phyloP scores from a whole-genome alignment of 2,329 filamentous ascomycete genomes.

The Epichloe coenophiala region DNA sequence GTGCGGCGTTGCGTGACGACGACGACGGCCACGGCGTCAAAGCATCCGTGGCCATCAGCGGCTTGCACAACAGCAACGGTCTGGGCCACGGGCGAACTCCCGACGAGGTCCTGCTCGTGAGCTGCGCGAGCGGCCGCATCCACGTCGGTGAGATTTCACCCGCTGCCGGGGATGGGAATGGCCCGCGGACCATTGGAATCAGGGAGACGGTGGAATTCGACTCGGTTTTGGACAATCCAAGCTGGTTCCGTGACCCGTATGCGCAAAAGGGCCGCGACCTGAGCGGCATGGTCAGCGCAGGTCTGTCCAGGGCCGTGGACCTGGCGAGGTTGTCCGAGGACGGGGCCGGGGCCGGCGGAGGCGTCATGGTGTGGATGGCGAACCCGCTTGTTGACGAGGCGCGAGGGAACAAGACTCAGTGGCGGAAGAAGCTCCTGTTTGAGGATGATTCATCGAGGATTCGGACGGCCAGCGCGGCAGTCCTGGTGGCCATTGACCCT shows the following conservation, averaged over 20 bases:
- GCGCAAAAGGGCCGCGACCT: constrained; percentile 27
- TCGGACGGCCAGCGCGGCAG: constrained; percentile 34
- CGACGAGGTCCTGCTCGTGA: constrained; percentile 28
- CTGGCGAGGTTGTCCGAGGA: constrained; percentile 19
- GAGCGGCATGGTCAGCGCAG: constrained; percentile 40
- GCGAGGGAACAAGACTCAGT: constrained; percentile 10
- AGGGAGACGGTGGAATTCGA: constrained; percentile 29
- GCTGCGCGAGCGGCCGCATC: constrained; percentile 32
- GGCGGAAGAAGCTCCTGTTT: constrained; percentile 37
- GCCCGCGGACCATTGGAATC: constrained; percentile 16
- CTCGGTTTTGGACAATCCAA: constrained; percentile 41
- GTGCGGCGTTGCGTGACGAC: background rate
- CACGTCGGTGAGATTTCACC: constrained; percentile 24
- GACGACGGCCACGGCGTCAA: constrained; percentile 22
- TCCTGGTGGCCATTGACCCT: constrained; percentile 40
- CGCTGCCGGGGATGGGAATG: background rate
- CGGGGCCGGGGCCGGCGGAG: constrained; percentile 24
- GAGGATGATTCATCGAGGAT: constrained; percentile 41
- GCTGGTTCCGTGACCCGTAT: constrained; percentile 42
- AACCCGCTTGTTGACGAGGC: constrained; percentile 2
- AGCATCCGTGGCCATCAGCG: constrained; percentile 28
- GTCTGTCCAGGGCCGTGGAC: constrained; percentile 28
- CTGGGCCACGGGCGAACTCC: constrained; percentile 32
- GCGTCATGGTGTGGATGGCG: constrained; percentile 32
- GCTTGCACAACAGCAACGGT: constrained; percentile 42